phyloP scores from a whole-genome alignment of 441 rosid species.

The Adansonia rubrostipa region DNA sequence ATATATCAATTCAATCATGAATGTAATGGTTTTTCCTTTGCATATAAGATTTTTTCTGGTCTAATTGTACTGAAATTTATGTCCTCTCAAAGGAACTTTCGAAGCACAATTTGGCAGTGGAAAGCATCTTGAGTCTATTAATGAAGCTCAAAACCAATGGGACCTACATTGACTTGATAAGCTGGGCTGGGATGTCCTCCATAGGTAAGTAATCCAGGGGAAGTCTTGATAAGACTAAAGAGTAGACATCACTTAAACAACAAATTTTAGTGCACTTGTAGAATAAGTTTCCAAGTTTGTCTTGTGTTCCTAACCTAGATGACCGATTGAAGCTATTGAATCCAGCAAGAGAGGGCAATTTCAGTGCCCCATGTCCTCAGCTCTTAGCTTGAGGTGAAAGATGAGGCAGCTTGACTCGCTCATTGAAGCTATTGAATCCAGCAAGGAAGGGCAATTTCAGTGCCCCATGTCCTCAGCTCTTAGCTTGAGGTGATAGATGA shows the following conservation, averaged over 20 bases:
- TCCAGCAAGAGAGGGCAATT: too few species aligned
- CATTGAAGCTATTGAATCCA: too few species aligned
- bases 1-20: too few species aligned
- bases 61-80: background rate
- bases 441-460: too few species aligned
- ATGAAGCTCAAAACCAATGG: background rate
- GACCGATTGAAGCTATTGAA: too few species aligned
- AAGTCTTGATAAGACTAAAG: slow-evolving; percentile 13
- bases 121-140: background rate
- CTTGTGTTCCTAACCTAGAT: background rate
- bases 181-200: background rate
- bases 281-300: background rate
- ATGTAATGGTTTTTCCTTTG: too few species aligned
- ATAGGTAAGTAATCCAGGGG: background rate
- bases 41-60: too few species aligned
- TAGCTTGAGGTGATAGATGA: too few species aligned
- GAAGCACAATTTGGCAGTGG: background rate
- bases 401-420: too few species aligned
- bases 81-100: background rate
- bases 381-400: too few species aligned
- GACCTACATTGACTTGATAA: slow-evolving; percentile 13
- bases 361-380: too few species aligned
- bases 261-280: background rate
- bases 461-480: too few species aligned
- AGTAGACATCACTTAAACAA: slow-evolving; percentile 11